Percentiles rank a stretch among this genome's conserved stretches.
Conservation (phyloP, 345 rosid genomes). For the Sonneratia caseolaris region DNA sequence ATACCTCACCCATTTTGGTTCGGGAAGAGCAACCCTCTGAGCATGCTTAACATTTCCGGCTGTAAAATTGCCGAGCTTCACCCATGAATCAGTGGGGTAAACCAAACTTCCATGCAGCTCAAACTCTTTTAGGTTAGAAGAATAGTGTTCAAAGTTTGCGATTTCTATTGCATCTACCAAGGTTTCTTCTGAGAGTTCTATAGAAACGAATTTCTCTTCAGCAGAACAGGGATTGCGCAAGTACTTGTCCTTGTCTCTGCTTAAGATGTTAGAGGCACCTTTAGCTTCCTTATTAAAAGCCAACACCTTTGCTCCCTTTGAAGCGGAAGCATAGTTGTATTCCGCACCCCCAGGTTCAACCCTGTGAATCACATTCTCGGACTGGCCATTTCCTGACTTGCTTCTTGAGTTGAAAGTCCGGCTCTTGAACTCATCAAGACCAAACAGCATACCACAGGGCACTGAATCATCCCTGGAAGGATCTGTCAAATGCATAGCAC, state of each 20-base stretch:
- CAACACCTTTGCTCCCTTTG: constrained; percentile 87
- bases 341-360: constrained; percentile 86
- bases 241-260: constrained; percentile 81
- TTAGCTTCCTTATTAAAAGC: constrained; percentile 85
- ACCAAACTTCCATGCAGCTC: constrained; percentile 78
- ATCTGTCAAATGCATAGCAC: constrained; percentile 20
- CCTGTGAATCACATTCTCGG: constrained; percentile 58
- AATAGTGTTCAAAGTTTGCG: constrained; percentile 89
- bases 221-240: constrained; percentile 89
- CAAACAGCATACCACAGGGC: constrained; percentile 50
- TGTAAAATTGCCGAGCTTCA: constrained; percentile 72
- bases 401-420: constrained; percentile 47
- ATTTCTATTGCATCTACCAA: constrained; percentile 68
- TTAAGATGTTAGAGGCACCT: constrained; percentile 69
- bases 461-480: constrained; percentile 31
- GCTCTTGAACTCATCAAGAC: constrained; percentile 95
- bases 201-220: constrained; percentile 70
- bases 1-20: constrained; percentile 85
- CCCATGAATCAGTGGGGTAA: constrained; percentile 78
- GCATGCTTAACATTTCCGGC: constrained; percentile 72
- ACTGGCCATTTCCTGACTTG: constrained; percentile 51
- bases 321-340: constrained; percentile 81
- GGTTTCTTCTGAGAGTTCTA: constrained; percentile 94
- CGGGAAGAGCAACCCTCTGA: constrained; percentile 55
- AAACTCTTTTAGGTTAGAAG: constrained; percentile 77